These are phyloP conservation scores for Arxiozyma slooffiae DNA, from an alignment of 1,139 yeast species.

Conservation along the genomic window DNA sequence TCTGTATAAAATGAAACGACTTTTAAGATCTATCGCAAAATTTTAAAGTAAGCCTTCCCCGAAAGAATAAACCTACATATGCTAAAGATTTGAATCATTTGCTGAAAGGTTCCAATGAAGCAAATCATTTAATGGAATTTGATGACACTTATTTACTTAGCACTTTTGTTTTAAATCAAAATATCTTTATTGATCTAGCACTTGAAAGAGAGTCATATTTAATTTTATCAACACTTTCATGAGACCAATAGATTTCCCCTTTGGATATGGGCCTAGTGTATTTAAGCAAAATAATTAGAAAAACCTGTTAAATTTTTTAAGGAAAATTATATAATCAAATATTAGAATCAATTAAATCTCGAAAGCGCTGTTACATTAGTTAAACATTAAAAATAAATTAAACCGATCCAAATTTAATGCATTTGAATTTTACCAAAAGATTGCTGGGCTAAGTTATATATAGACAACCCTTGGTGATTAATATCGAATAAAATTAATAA, in stretches of 20 bases:
- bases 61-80: background rate
- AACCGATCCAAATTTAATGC: slow-evolving; percentile 40
- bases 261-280: slow-evolving; percentile 96
- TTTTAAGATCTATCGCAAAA: background rate
- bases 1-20: background rate
- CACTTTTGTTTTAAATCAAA: slow-evolving; percentile 51
- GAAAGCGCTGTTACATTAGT: slow-evolving; percentile 74
- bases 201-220: slow-evolving; percentile 40
- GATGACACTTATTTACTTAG: slow-evolving; percentile 34
- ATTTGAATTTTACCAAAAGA: slow-evolving; percentile 57
- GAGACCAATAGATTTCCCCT: slow-evolving; percentile 65
- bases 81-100: background rate
- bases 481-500: slow-evolving; percentile 75
- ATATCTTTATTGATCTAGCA: slow-evolving; percentile 38
- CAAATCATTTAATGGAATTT: background rate
- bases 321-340: slow-evolving; percentile 50
- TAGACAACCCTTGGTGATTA: slow-evolving; percentile 81
- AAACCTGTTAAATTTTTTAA: slow-evolving; percentile 79
- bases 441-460: slow-evolving; percentile 72
- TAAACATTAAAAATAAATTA: slow-evolving; percentile 33
- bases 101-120: background rate
- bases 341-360: slow-evolving; percentile 67
- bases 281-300: slow-evolving; percentile 78
- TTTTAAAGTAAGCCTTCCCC: background rate
- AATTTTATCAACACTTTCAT: slow-evolving; percentile 47